These are phyloP conservation scores for Leccinum subfulvum DNA, from an alignment of 1,284 basidiomycete species.

Conservation along the genomic window DNA sequence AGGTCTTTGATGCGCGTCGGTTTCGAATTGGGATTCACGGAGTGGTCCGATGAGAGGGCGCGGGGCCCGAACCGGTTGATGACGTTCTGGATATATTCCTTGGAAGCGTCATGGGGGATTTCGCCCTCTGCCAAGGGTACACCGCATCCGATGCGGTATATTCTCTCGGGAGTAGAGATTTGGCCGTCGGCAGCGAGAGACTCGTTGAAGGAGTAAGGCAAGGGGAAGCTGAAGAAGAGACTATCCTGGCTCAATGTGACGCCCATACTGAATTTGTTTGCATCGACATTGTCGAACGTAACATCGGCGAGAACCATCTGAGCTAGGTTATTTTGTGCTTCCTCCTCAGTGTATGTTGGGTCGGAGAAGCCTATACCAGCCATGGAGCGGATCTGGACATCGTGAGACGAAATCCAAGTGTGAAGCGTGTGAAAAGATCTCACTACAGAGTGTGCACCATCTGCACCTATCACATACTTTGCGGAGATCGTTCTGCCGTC, in stretches of 20 bases:
- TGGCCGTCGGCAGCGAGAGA: slow-evolving; percentile 19
- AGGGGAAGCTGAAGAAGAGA: slow-evolving; percentile 31
- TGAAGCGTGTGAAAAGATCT: slow-evolving; percentile 15
- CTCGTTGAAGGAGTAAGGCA: slow-evolving; percentile 30
- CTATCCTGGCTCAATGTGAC: slow-evolving; percentile 22
- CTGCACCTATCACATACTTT: slow-evolving; percentile 38
- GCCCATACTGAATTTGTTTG: neutral
- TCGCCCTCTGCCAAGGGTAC: slow-evolving; percentile 33
- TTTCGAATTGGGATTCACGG: slow-evolving; percentile 23
- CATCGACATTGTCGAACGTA: slow-evolving; percentile 13
- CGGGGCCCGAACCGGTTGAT: slow-evolving; percentile 36
- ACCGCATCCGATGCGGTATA: slow-evolving; percentile 37
- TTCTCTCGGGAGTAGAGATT: slow-evolving; percentile 1
- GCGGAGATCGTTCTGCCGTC: slow-evolving; percentile 46
- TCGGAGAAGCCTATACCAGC: slow-evolving; percentile 22
- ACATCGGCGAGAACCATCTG: slow-evolving; percentile 26
- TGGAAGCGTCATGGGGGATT: slow-evolving; percentile 32
- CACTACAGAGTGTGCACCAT: slow-evolving; percentile 41
- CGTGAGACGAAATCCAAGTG: neutral
- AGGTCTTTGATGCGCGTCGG: slow-evolving; percentile 22
- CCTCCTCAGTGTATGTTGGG: slow-evolving; percentile 5
- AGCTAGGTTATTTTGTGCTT: slow-evolving; percentile 13
- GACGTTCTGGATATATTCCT: slow-evolving; percentile 38
- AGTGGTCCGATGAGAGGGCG: slow-evolving; percentile 18
- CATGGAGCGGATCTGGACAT: slow-evolving; percentile 20